Base-by-base conservation (phyloP, 352 stramenopile species). In the Pythium scleroteichum region DNA sequence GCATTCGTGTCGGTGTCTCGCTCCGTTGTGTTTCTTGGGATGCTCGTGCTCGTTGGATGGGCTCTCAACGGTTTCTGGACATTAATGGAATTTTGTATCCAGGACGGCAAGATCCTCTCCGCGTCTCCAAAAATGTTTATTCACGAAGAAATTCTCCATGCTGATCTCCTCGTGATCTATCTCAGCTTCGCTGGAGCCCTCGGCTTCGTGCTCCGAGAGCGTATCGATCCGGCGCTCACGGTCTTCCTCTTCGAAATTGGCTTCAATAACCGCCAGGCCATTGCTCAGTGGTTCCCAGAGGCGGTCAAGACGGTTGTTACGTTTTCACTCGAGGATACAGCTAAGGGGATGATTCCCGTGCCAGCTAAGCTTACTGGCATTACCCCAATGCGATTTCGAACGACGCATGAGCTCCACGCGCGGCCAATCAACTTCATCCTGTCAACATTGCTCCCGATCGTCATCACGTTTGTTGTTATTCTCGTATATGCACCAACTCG, bases 1-100 rank as follows among this genome's bases (percentile, higher is more conserved):
- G 45, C 55, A 6, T 63, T 63, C n/a, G 55, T 63, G 13, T 63
- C 55, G 4, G 35, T 63, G 13, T 82, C 72, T 0, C 75, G 45
- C 9, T 61, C 68, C 2, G 58, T 81, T 22, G 45, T 74, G 0
- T 67, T 68, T 45, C 70, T 67, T 23, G 72, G 72, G 1, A 41
- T 73, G 17, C 52, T 75, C 13, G 65, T 87, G 0, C 9, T 84
- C 1, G 51, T 80, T 9, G 58, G 64, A 7, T 80, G 75, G 64
- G 54, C 68, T 24, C 44, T 87, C 9, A 76, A 84, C 33, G 64
- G 61, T 0, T 82, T 73, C 35, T 87, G 73, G 70, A 70, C 64
- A 1, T 50, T 82, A 0, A 71, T 68, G 0, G 72, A 82, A 44
- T 84, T 79, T 19, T 64, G 62, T 19, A 22, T 79, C 0, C 60